Conservation (phyloP, 306 rosid genomes). For the Vigna mungo region DNA sequence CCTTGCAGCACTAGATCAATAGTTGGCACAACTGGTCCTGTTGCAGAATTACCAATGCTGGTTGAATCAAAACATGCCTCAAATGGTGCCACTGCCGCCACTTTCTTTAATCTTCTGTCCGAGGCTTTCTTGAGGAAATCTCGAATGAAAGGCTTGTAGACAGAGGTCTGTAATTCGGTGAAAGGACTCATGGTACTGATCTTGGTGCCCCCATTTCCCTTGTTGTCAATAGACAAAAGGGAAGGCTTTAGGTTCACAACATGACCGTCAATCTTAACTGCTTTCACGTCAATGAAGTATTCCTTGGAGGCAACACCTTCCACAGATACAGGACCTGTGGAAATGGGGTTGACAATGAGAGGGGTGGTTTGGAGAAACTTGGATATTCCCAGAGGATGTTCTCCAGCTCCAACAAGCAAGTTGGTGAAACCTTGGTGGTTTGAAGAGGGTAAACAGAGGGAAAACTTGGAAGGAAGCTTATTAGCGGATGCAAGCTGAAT, state of each 20-base stretch:
- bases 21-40: conserved; percentile 36
- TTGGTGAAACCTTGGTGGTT: conserved; percentile 34
- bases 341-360: conserved; percentile 2
- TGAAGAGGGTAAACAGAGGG: conserved; percentile 42
- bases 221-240: conserved; percentile 22
- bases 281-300: conserved; percentile 36
- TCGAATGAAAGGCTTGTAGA: conserved; percentile 39
- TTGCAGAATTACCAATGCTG: background rate
- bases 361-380: conserved; percentile 32
- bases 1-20: conserved; percentile 44
- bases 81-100: conserved; percentile 45
- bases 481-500: conserved; percentile 4
- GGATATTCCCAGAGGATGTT: background rate
- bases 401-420: conserved; percentile 5
- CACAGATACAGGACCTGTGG: background rate
- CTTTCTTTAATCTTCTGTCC: conserved; percentile 37
- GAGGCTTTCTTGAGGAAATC: conserved; percentile 45
- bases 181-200: conserved; percentile 34
- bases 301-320: conserved; percentile 23
- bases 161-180: conserved; percentile 27
- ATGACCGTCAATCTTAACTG: conserved; percentile 38
- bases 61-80: conserved; percentile 46
- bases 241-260: conserved; percentile 40
- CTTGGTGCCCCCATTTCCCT: conserved; percentile 43
- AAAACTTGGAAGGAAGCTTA: conserved; percentile 30